Base-by-base conservation (phyloP, 495 filamentous ascomycete species). In the Cetradonia linearis region DNA sequence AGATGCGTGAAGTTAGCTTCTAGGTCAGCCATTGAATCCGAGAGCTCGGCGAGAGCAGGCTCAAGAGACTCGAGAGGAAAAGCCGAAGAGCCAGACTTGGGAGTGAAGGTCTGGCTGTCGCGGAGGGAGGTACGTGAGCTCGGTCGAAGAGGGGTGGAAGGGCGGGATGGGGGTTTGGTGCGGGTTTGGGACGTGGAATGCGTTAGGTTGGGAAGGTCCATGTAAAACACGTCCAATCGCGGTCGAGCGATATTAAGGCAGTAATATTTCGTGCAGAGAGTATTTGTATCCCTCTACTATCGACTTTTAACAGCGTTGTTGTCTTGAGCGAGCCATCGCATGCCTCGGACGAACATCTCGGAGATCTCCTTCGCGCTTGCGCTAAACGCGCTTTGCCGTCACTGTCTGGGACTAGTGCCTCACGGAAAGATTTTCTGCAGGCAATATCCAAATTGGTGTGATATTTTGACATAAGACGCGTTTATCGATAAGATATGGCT, bases 1-100 rank as follows among this genome's bases (percentile, higher is more conserved):
- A 98, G 80, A 67, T 96, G 89, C 85, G 93, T 91, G 78, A 97
- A 93, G 72, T 98, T 96, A 58, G 87, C 87, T 76, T 97, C 93
- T 10, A 98, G 80, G 66, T 96, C 92, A 34, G 88, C 89, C 82
- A 97, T 92, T 52, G 88, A 86, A 72, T 97, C 94, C 10, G 89
- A 86, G 3, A 98, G 77, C 73, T 98, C 93, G 33, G 90, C 92
- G 68, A 97, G 97, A 13, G 86, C 85, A 0, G 88, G 88, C 69
- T 95, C 88, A 60, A 97, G 80, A 9, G 78, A 73, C 65, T 92
- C 89, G 61, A 97, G 83, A 5, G 92, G 90, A 64, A 86, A 83
- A 16, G 83, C 73, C 5, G 79, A 82, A 53, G 84, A 74, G 59
- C 72, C 69, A 59, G 68, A 72, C 42, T 65, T 64, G 27, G 64